Conservation (phyloP, 495 filamentous ascomycete genomes). For the Cercophora sp. region DNA sequence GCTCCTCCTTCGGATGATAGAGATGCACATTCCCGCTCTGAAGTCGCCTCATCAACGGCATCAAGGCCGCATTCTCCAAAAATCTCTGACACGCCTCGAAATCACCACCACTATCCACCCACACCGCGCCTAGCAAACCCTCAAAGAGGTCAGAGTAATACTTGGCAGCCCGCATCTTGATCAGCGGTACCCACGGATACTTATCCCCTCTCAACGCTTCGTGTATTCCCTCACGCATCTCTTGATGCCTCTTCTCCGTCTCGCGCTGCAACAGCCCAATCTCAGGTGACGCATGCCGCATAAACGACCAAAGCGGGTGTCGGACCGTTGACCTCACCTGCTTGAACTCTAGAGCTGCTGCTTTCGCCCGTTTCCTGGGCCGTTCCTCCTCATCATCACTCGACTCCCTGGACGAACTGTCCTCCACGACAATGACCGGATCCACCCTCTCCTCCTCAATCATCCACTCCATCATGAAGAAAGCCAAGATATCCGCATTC, state of each 20-base stretch:
- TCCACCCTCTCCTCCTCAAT: conserved; percentile 30
- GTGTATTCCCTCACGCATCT: conserved; percentile 47
- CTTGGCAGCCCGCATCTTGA: conserved; percentile 64
- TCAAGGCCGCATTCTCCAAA: conserved; percentile 59
- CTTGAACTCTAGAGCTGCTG: not conserved
- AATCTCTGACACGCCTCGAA: conserved; percentile 54
- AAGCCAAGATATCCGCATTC: conserved; percentile 86
- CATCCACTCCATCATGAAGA: conserved; percentile 61
- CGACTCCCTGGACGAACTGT: conserved; percentile 12
- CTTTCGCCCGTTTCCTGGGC: not conserved
- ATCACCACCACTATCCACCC: conserved; percentile 72
- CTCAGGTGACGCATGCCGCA: conserved; percentile 52
- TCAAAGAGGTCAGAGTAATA: conserved; percentile 87
- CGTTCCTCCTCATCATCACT: not conserved
- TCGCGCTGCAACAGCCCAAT: conserved; percentile 39
- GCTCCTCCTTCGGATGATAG: conserved; percentile 70
- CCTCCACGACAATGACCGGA: no score
- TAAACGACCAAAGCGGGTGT: conserved; percentile 62
- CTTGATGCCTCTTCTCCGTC: conserved; percentile 46
- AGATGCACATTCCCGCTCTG: conserved; percentile 56
- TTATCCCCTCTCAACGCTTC: conserved; percentile 35
- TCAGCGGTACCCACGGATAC: conserved; percentile 76
- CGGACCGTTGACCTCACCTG: conserved; percentile 16
- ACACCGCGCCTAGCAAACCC: conserved; percentile 76
- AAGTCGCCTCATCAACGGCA: conserved; percentile 58